Conservation (phyloP, 495 filamentous ascomycete species). For the Lasiosphaeria miniovina region DNA sequence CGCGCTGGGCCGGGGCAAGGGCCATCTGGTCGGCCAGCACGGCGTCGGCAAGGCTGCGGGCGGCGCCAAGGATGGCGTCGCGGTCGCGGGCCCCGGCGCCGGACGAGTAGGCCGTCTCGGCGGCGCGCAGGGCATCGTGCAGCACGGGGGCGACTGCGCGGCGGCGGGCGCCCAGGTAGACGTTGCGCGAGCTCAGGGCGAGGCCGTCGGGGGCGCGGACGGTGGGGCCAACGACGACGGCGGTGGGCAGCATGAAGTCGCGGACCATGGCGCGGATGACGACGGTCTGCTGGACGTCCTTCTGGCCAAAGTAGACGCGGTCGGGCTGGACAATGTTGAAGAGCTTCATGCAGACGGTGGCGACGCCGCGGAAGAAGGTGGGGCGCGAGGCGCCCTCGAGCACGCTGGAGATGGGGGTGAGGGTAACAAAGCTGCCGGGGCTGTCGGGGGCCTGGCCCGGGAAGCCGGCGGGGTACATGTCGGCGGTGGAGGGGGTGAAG, state of each 20-base stretch:
- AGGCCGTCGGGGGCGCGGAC: conserved; percentile 77
- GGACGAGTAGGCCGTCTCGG: conserved; percentile 59
- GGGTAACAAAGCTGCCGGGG: conserved; percentile 87
- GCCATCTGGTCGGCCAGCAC: conserved; percentile 59
- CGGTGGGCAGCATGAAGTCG: conserved; percentile 80
- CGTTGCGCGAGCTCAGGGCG: conserved; percentile 92
- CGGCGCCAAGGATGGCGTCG: conserved; percentile 64
- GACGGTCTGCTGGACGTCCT: conserved; percentile 95
- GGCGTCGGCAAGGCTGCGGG: conserved; percentile 49
- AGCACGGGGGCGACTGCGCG: conserved; percentile 70
- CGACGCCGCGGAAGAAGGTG: conserved; percentile 94
- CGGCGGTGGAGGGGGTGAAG: conserved; percentile 76
- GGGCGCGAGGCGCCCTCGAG: conserved; percentile 85
- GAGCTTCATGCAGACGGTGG: conserved; percentile 95
- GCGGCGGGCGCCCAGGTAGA: conserved; percentile 79
- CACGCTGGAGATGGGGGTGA: conserved; percentile 75
- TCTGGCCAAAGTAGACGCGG: conserved; percentile 93
- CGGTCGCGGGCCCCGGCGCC: conserved; percentile 52
- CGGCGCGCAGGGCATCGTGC: conserved; percentile 61
- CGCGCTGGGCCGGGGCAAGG: conserved; percentile 59
- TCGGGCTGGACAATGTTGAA: conserved; percentile 90
- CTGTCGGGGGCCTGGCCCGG: conserved; percentile 76
- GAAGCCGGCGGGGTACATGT: conserved; percentile 83
- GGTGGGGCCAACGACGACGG: conserved; percentile 72
- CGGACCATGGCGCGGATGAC: conserved; percentile 81